Evolutionary conservation across 805 yeast genomes (phyloP), one percentile per base, ranked within the genome.

Genomic region (Torulaspora maleeae): DNA sequence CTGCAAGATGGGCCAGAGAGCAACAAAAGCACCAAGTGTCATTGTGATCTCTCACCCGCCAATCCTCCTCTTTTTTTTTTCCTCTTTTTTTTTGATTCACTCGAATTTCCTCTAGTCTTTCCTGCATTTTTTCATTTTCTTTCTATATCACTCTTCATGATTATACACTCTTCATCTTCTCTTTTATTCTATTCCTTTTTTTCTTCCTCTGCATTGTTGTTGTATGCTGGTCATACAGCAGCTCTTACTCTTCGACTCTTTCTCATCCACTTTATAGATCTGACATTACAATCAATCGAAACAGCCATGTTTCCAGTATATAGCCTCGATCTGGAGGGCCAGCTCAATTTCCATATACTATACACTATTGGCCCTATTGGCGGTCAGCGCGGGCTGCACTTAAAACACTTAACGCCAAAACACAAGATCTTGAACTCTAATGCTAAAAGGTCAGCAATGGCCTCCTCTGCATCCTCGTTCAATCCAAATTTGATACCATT

Each of bases 1-100:
- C 96, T n/a, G 97, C 97, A 7, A 79, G 90, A 69, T 93, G 98
- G 98, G 97, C 99, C 12, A 79, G 93, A 55, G 96, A 86, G 59
- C 95, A 71, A 51, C 68, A 64, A 44, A 63, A 61, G 37, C 51
- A 49, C 36, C 68, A 64, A 52, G 39, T 61, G 29, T 50, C 61
- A 1, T 43, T 61, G 45, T 56, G 51, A 39, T 38, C n/a, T 20
- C 27, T 13, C 38, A 8, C 28, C 28, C 13, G 11, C 25, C 11
- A 9, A 48, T 43, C 41, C 22, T 40, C 25, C 27, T 38, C 40
- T 45, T 34, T 40, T 36, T 33, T 35, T 34, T 41, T 20, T 34
- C 28, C 44, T 38, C 41, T 36, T 38, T 43, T 43, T 36, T 29
- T 24, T 27, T 17, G 43, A 37, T 40, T 8, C 25, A 8, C 10